Conservation (phyloP, 2,329 filamentous ascomycete species). For the Didymellaceae sp. region DNA sequence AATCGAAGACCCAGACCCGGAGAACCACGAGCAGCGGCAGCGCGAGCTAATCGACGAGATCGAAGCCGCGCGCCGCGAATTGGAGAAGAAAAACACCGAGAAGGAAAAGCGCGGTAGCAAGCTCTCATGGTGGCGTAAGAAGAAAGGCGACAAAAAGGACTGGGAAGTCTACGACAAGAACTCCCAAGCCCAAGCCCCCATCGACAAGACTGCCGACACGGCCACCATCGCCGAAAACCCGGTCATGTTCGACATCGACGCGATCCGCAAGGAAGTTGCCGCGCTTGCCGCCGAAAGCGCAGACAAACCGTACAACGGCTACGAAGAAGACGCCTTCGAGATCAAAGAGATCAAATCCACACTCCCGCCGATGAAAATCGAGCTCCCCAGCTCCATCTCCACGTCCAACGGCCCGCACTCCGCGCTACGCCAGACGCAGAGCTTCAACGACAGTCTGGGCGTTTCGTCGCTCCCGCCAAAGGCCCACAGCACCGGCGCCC, state of each 20-base stretch:
- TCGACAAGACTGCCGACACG: conserved; percentile 52
- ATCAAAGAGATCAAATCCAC: conserved; percentile 87
- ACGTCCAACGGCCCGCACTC: conserved; percentile 29
- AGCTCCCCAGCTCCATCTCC: conserved; percentile 33
- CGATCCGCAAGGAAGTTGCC: conserved; percentile 72
- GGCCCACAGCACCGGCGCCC: conserved; percentile 24
- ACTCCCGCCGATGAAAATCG: conserved; percentile 86
- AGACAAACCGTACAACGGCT: conserved; percentile 33
- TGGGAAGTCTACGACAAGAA: conserved; percentile 93
- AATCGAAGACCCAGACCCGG: conserved; percentile 96
- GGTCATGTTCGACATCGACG: conserved; percentile 93
- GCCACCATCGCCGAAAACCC: conserved; percentile 61
- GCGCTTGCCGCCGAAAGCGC: conserved; percentile 75
- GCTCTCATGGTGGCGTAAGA: conserved; percentile 79
- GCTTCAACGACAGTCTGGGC: conserved; percentile 48
- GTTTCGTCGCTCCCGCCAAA: conserved; percentile 12
- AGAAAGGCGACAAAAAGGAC: conserved; percentile 81
- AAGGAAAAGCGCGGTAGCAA: conserved; percentile 66
- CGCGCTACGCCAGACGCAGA: conserved; percentile 50
- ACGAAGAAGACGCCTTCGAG: conserved; percentile 53
- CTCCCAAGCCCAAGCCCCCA: conserved; percentile 49
- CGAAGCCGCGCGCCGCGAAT: conserved; percentile 86
- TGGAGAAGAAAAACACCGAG: conserved; percentile 69
- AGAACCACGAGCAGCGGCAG: conserved; percentile 86
- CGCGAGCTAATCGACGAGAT: conserved; percentile 95